phyloP scores from a whole-genome alignment of 225 moss, liverwort and hornwort genomes.

The Marchantia paleacea region DNA sequence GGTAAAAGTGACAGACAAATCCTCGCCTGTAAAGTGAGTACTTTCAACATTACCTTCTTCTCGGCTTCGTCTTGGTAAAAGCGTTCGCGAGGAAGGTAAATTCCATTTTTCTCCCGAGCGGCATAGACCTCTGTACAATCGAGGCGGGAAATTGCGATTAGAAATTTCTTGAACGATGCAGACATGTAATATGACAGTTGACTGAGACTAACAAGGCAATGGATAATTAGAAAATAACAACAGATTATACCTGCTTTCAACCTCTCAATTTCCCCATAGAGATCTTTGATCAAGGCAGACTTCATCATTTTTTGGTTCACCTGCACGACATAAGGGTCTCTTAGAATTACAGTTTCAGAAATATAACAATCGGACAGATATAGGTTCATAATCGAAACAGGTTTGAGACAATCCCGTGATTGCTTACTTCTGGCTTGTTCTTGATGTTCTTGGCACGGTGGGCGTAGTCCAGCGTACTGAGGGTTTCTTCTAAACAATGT shows the following conservation, averaged over 20 bases:
- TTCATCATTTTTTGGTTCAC: slow-evolving; percentile 97
- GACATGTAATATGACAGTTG: no score
- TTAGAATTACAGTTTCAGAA: neutral
- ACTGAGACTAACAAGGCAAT: neutral
- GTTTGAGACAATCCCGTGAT: no score
- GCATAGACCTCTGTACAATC: slow-evolving; percentile 70
- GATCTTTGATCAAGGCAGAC: slow-evolving; percentile 90
- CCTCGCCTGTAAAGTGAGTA: neutral
- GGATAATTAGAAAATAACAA: neutral
- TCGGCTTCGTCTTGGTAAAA: slow-evolving; percentile 97
- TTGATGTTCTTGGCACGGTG: slow-evolving; percentile 94
- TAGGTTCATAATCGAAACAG: neutral
- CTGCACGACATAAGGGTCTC: slow-evolving; percentile 28
- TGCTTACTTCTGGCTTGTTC: slow-evolving; percentile 85
- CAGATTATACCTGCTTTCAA: slow-evolving; percentile 65
- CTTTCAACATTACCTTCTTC: slow-evolving; percentile 52
- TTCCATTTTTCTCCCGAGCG: slow-evolving; percentile 92
- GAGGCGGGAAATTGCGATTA: neutral
- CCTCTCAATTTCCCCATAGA: slow-evolving; percentile 83
- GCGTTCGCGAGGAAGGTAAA: slow-evolving; percentile 90
- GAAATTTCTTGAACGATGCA: neutral
- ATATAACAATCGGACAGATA: neutral
- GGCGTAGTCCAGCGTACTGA: slow-evolving; percentile 95
- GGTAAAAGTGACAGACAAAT: neutral
- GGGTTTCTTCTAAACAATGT: slow-evolving; percentile 83